Evolutionary conservation across 345 rosid species (phyloP), one percentile per base, ranked within the genome.

Genomic region (Sapria himalayana): DNA sequence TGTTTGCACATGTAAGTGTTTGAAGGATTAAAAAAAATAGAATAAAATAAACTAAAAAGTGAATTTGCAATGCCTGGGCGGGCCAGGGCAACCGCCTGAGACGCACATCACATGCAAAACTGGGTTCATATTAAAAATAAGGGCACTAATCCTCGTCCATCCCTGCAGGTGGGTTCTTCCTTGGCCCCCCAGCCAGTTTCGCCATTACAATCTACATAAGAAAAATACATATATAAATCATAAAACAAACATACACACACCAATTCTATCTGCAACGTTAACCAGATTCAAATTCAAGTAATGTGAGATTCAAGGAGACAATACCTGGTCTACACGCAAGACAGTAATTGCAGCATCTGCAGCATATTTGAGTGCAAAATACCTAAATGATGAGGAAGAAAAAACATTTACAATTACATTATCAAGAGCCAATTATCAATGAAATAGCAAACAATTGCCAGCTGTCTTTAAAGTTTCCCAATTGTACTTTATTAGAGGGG

Each of bases 301-400:
- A 39, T 7, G 12, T 12, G 1, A 14, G 10, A 22, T 29, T 18
- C 14, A 6, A 24, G 20, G 49, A 5, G 4, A 37, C 15, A 46
- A 22, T 59, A 81, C 99, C 99, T 80, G 96, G 60, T 91, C 99
- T 23, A 91, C 94, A 15, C 99, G 77, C 62, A 91, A 58, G 14
- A 91, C 96, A 9, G 96, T 84, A 74, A 93, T 76, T 45, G 85
- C 93, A 52, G 99, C 99, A 57, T 84, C 96, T 12, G 96, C 77
- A 50, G 99, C 85, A 54, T 73, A 91, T 58, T 75, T 84, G 22
- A 91, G 93, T 45, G 99, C 95, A 51, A 80, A 80, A 25, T 62
- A 58, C 78, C 99, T 91, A 48, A 12, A 23, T 12, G 8, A 41
- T 18, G 13, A 18, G 12, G 7, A n/a, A 9, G 11, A 29, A 16